Percentiles rank a stretch among this genome's conserved stretches.
phyloP scores from a whole-genome alignment of 805 yeast genomes.

The Candida nanaspora region DNA sequence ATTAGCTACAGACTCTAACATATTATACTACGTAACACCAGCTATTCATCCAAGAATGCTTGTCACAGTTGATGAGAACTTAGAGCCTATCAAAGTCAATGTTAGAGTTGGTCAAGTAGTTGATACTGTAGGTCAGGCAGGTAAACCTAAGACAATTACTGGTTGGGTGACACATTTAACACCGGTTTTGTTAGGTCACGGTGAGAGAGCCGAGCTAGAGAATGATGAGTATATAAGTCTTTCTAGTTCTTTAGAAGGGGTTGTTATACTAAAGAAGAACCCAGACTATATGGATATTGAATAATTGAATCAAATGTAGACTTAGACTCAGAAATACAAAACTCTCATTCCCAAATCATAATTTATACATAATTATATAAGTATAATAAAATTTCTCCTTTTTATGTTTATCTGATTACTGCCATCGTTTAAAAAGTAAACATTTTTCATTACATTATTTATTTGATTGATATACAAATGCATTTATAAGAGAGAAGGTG shows the following conservation, averaged over 20 bases:
- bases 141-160: constrained; percentile 96
- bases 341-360: too few relatives aligned
- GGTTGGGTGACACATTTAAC: constrained; percentile 99
- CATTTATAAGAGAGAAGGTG: too few relatives aligned
- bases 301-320: not conserved
- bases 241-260: constrained; percentile 80
- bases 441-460: too few relatives aligned
- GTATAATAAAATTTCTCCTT: too few relatives aligned
- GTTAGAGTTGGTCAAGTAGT: constrained; percentile 99
- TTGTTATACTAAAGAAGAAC: constrained; percentile 86
- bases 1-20: constrained; percentile 44
- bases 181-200: constrained; percentile 87
- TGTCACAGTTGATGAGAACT: constrained; percentile 84
- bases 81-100: constrained; percentile 88
- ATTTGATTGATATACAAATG: too few relatives aligned
- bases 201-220: constrained; percentile 96
- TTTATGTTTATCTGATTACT: too few relatives aligned
- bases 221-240: constrained; percentile 86
- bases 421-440: too few relatives aligned
- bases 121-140: constrained; percentile 98
- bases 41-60: constrained; percentile 91
- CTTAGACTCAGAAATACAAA: not conserved
- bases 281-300: constrained; percentile 63
- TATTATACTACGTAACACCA: constrained; percentile 79
- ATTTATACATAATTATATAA: too few relatives aligned